Evolutionary conservation across 306 rosid genomes (phyloP).

Genomic region (Quercus robur): DNA sequence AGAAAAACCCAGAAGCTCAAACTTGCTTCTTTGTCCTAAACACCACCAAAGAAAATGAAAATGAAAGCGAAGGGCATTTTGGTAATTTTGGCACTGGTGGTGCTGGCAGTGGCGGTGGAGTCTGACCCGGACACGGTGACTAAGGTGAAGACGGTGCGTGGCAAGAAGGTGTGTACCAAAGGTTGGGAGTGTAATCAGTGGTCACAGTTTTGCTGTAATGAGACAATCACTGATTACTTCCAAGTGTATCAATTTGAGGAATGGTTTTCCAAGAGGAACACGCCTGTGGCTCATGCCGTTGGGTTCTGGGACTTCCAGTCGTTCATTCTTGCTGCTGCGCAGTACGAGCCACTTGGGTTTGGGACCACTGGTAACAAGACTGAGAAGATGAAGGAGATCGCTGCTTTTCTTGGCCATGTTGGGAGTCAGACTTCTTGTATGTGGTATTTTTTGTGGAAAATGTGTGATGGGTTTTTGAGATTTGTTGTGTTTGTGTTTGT

Average conservation of each 20-base stretch:
- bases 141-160: slow-evolving; percentile 51
- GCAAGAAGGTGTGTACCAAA: slow-evolving; percentile 64
- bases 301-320: slow-evolving; percentile 90
- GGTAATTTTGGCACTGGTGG: background rate
- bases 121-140: slow-evolving; percentile 17
- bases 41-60: slow-evolving; percentile 6
- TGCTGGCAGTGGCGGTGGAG: slow-evolving; percentile 27
- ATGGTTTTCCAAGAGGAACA: slow-evolving; percentile 66
- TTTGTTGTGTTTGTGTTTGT: too few relatives aligned
- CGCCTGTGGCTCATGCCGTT: slow-evolving; percentile 79
- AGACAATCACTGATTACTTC: slow-evolving; percentile 67
- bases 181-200: slow-evolving; percentile 85
- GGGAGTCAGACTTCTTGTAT: slow-evolving; percentile 86
- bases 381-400: slow-evolving; percentile 78
- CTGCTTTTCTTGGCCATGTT: slow-evolving; percentile 88
- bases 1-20: background rate
- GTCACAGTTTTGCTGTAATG: slow-evolving; percentile 74
- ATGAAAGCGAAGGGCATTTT: background rate
- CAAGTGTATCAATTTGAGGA: slow-evolving; percentile 84
- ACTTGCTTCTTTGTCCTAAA: too few relatives aligned
- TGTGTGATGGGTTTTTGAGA: too few relatives aligned
- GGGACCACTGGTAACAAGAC: slow-evolving; percentile 84
- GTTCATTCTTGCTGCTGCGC: slow-evolving; percentile 63
- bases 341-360: slow-evolving; percentile 72
- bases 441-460: background rate